These are phyloP conservation scores for Quercus berberidifolia DNA, from an alignment of 306 rosid species.

Conservation along the genomic window DNA sequence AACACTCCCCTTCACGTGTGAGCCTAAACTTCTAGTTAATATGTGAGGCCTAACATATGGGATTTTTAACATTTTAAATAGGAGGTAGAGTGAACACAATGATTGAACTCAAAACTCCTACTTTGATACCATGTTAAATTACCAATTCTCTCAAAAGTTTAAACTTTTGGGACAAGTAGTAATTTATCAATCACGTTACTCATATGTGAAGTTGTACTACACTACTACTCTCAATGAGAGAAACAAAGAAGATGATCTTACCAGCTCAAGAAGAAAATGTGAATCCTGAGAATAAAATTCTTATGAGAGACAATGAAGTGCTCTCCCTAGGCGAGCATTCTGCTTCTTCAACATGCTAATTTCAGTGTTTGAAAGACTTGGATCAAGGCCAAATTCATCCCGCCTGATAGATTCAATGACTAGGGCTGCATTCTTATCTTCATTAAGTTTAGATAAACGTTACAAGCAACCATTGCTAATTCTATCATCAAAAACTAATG, in stretches of 20 bases:
- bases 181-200: neutral
- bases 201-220: neutral
- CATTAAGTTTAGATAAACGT: constrained; percentile 26
- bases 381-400: constrained; percentile 89
- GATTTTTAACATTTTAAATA: too few relatives aligned
- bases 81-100: too few relatives aligned
- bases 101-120: too few relatives aligned
- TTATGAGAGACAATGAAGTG: constrained; percentile 94
- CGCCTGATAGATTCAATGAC: constrained; percentile 76
- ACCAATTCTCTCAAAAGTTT: too few relatives aligned
- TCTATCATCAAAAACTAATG: constrained; percentile 25
- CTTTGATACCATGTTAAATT: too few relatives aligned
- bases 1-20: too few relatives aligned
- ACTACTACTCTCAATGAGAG: constrained; percentile 11
- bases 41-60: too few relatives aligned
- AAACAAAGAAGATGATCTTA: constrained; percentile 29
- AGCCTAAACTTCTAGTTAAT: too few relatives aligned
- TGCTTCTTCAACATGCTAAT: constrained; percentile 81
- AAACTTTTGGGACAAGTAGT: too few relatives aligned
- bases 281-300: constrained; percentile 97
- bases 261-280: constrained; percentile 97
- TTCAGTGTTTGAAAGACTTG: constrained; percentile 54
- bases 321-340: constrained; percentile 97
- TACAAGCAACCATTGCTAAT: constrained; percentile 21
- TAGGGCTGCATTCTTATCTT: constrained; percentile 53